Conservation (phyloP, 1,284 basidiomycete species). For the Ganoderma lingzhi region DNA sequence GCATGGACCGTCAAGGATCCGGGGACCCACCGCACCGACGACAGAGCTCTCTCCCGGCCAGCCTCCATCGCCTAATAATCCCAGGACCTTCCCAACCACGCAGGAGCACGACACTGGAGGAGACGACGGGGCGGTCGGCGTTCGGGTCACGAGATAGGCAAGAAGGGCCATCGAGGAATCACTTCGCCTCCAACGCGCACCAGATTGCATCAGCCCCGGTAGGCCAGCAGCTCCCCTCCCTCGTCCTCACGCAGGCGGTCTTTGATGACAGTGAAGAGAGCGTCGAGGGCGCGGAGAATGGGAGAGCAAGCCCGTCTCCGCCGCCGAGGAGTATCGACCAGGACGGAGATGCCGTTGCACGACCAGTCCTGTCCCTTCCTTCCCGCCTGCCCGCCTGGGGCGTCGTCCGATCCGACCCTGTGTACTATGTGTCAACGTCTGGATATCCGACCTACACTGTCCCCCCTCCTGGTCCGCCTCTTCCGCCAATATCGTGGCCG, state of each 20-base stretch:
- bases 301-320: constrained; percentile 23
- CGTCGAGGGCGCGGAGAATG: constrained; percentile 11
- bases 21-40: constrained; percentile 24
- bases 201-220: constrained; percentile 22
- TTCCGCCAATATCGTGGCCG: constrained; percentile 29
- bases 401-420: constrained; percentile 26
- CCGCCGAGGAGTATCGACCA: constrained; percentile 9
- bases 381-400: constrained; percentile 19
- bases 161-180: constrained; percentile 18
- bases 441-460: constrained; percentile 14
- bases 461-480: constrained; percentile 25
- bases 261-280: constrained; percentile 23
- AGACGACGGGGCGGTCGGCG: constrained; percentile 8
- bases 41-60: constrained; percentile 58
- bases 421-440: constrained; percentile 23
- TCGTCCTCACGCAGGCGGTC: constrained; percentile 26
- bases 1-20: constrained; percentile 30
- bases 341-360: constrained; percentile 16
- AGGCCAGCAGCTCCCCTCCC: constrained; percentile 23
- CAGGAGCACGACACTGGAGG: constrained; percentile 23
- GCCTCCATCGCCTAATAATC: constrained; percentile 36
- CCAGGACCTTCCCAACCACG: constrained; percentile 46
- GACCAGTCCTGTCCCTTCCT: constrained; percentile 15
- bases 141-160: constrained; percentile 14
- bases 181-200: constrained; percentile 13